Evolutionary conservation across 2,329 filamentous ascomycete genomes (phyloP).

Genomic region (Huntiella omanensis): DNA sequence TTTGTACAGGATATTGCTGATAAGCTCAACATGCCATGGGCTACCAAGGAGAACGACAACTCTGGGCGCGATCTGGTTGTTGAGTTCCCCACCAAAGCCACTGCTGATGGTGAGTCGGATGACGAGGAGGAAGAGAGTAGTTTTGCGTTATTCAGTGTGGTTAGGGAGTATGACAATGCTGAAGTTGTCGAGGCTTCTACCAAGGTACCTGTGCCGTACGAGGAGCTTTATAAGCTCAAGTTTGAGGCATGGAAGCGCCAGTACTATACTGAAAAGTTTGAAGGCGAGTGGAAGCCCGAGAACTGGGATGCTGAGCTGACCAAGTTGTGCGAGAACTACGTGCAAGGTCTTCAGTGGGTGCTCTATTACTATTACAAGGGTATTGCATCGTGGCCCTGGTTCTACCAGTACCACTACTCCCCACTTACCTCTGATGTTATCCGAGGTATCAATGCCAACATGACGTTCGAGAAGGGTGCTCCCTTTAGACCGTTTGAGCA

Average conservation of each 20-base stretch:
- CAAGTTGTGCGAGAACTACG: conserved; percentile 83
- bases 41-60: conserved; percentile 36
- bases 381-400: conserved; percentile 98
- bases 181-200: conserved; percentile 62
- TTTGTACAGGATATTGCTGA: conserved; percentile 78
- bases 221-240: conserved; percentile 75
- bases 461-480: conserved; percentile 85
- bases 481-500: conserved; percentile 92
- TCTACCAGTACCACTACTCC: conserved; percentile 89
- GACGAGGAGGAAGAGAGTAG: conserved; percentile 60
- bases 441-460: conserved; percentile 67
- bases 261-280: conserved; percentile 79
- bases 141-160: conserved; percentile 64
- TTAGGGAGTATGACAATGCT: conserved; percentile 82
- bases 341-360: conserved; percentile 95
- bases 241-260: conserved; percentile 87
- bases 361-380: conserved; percentile 95
- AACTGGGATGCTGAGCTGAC: conserved; percentile 58
- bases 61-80: conserved; percentile 34
- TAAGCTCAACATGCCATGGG: conserved; percentile 37
- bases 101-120: conserved; percentile 45
- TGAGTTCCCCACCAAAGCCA: conserved; percentile 26
- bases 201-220: conserved; percentile 57
- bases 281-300: conserved; percentile 56
- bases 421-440: conserved; percentile 93